Conservation (phyloP, 2,329 filamentous ascomycete genomes). For the Fusarium proliferatum region DNA sequence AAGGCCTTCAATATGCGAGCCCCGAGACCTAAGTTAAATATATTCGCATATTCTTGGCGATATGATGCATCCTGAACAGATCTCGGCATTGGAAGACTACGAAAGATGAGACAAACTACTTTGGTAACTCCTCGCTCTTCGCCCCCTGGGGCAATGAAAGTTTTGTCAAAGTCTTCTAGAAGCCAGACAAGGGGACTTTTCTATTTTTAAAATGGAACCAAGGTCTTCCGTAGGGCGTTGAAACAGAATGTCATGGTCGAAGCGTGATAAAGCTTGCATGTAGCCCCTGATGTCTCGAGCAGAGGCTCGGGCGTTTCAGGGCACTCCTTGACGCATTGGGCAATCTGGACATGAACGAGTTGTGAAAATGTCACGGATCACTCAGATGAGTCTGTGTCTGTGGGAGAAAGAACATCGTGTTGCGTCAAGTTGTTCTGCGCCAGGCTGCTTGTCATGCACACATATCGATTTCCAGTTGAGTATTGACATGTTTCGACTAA, state of each 20-base stretch:
- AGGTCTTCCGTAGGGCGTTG: background rate
- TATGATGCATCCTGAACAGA: background rate
- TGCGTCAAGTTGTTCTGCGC: background rate
- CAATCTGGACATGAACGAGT: background rate
- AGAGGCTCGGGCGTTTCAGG: background rate
- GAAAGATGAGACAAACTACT: background rate
- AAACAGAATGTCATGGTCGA: background rate
- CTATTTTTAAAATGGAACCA: background rate
- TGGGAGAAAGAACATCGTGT: background rate
- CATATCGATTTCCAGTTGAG: background rate
- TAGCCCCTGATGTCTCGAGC: background rate
- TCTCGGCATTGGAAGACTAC: too few species aligned
- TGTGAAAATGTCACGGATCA: fast-evolving
- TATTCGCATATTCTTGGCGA: fast-evolving
- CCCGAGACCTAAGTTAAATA: background rate
- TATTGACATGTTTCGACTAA: background rate
- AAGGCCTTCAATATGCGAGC: background rate
- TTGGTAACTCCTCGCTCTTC: too few species aligned
- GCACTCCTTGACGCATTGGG: background rate
- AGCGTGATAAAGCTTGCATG: background rate
- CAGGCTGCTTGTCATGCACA: background rate
- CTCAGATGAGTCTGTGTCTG: fast-evolving
- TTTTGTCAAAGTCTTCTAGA: background rate
- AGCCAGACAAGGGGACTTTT: fast-evolving
- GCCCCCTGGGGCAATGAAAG: background rate